Evolutionary conservation across 306 rosid species (phyloP).

Genomic region (Potentilla sterilis): DNA sequence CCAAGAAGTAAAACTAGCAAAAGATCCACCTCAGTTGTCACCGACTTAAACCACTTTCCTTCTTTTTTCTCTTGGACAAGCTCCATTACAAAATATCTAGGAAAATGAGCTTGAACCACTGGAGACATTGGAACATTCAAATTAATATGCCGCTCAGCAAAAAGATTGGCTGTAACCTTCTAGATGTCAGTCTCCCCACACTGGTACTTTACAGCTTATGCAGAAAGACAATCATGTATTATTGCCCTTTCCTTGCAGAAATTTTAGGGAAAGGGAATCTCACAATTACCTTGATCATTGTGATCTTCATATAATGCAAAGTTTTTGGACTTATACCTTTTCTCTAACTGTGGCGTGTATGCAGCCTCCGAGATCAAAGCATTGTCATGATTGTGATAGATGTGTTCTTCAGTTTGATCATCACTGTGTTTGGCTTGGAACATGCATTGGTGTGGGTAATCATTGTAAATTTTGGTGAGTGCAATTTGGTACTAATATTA

Average conservation of each 20-base stretch:
- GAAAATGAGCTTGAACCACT: background rate
- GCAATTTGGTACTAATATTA: background rate
- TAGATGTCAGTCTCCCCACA: background rate
- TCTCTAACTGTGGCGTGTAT: conserved; percentile 21
- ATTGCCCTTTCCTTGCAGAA: background rate
- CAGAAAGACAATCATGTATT: background rate
- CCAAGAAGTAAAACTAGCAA: background rate
- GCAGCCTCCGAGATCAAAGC: conserved; percentile 98
- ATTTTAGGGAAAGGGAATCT: background rate
- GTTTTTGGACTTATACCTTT: conserved; percentile 24
- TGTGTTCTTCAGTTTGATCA: conserved; percentile 98
- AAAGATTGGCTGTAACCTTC: background rate
- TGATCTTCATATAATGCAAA: background rate
- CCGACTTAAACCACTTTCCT: conserved; percentile 8
- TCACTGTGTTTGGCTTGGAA: conserved; percentile 99
- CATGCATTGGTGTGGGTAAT: conserved; percentile 91
- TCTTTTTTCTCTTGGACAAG: background rate
- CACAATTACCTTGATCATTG: background rate
- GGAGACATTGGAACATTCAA: background rate
- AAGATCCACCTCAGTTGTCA: conserved; percentile 13
- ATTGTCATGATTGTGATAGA: conserved; percentile 94
- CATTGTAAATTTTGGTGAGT: conserved; percentile 98
- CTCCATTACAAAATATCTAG: background rate
- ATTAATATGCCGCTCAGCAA: background rate
- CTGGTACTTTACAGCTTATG: background rate